A percentile compares a stretch with the other conserved stretches of the same genome.
These are phyloP conservation scores for Heritiera fomes DNA, from an alignment of 345 rosid genomes.

Conservation along the genomic window DNA sequence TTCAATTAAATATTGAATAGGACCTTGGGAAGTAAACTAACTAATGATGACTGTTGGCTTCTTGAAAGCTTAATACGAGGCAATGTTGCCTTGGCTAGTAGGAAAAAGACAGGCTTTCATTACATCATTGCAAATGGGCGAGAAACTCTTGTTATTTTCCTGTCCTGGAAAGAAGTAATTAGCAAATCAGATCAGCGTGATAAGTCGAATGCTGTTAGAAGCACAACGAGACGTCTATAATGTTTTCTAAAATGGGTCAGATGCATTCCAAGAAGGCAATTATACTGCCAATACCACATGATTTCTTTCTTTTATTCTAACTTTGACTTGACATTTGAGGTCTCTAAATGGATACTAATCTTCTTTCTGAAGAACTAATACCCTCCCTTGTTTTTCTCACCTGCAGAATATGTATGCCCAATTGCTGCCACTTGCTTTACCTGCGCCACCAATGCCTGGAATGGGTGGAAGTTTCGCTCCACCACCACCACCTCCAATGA, in stretches of 20 bases:
- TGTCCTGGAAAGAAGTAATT: not conserved
- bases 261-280: not conserved
- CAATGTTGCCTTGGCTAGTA: not conserved
- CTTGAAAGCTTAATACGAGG: not conserved
- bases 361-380: not conserved
- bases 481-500: slow-evolving; percentile 39
- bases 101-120: no score
- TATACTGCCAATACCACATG: not conserved
- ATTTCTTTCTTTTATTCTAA: not conserved
- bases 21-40: not conserved
- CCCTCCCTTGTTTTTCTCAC: not conserved
- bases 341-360: not conserved
- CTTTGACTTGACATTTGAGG: not conserved
- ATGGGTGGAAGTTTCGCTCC: slow-evolving; percentile 50
- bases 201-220: not conserved
- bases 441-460: slow-evolving; percentile 92
- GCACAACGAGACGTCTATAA: not conserved
- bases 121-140: not conserved
- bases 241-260: no score
- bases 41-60: no score
- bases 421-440: slow-evolving; percentile 79
- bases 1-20: no score
- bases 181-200: not conserved
- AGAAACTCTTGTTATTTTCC: not conserved
- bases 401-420: slow-evolving; percentile 93